These are phyloP conservation scores for Xylaria sp. DNA, from an alignment of 2,329 filamentous ascomycete genomes.

Conservation along the genomic window DNA sequence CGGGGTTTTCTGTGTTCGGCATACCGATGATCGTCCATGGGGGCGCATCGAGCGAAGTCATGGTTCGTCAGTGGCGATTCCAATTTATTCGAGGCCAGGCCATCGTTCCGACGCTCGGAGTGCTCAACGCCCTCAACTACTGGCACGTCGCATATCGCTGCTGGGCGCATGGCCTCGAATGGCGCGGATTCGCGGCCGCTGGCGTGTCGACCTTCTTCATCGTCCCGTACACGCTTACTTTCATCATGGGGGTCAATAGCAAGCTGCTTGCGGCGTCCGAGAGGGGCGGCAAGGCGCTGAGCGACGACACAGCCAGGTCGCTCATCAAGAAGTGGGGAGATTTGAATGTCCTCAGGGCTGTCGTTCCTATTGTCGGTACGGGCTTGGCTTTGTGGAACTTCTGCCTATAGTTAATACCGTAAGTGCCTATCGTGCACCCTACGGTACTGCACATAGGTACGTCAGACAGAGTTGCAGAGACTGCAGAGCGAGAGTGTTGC, in stretches of 20 bases:
- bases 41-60: constrained; percentile 37
- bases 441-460: neutral
- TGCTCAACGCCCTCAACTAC: constrained; percentile 40
- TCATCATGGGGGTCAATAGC: constrained; percentile 39
- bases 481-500: constrained; percentile 4
- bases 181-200: constrained; percentile 43
- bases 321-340: constrained; percentile 47
- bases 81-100: constrained; percentile 38
- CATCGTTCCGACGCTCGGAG: constrained; percentile 35
- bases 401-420: constrained; percentile 31
- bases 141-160: constrained; percentile 38
- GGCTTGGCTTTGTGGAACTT: constrained; percentile 48
- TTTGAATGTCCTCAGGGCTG: constrained; percentile 44
- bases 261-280: constrained; percentile 37
- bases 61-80: constrained; percentile 43
- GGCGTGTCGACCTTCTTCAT: constrained; percentile 41
- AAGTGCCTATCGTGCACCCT: neutral
- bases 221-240: constrained; percentile 41
- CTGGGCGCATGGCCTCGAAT: constrained; percentile 39
- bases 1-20: constrained; percentile 36
- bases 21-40: constrained; percentile 39
- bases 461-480: neutral
- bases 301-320: constrained; percentile 41
- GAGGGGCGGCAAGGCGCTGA: constrained; percentile 40
- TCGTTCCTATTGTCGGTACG: constrained; percentile 47